Evolutionary conservation across 1,139 yeast genomes (phyloP).

Genomic region (Barnettozyma hawaiiensis): DNA sequence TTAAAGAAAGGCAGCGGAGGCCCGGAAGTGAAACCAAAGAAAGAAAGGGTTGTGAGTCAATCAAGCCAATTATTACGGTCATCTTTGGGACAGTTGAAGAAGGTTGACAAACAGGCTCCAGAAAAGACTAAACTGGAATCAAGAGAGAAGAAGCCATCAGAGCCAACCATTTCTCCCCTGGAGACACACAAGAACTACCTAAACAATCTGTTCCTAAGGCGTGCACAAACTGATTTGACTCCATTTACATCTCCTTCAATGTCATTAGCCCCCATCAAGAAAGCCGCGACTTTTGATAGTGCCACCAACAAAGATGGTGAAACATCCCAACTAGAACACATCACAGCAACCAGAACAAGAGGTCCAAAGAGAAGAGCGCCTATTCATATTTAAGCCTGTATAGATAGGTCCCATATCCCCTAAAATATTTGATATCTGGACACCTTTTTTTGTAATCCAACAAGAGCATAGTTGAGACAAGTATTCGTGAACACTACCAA

Average conservation of each 20-base stretch:
- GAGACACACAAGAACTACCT: constrained; percentile 13
- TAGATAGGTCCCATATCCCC: neutral
- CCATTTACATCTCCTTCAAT: neutral
- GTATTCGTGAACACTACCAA: neutral
- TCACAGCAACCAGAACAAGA: constrained; percentile 56
- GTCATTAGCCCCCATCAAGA: constrained; percentile 18
- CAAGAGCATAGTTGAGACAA: neutral
- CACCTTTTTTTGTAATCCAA: neutral
- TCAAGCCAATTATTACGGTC: constrained; percentile 13
- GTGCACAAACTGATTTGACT: constrained; percentile 8
- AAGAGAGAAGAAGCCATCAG: neutral
- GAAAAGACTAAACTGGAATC: neutral
- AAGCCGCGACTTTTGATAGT: constrained; percentile 30
- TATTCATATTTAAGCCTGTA: constrained; percentile 19
- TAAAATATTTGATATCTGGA: neutral
- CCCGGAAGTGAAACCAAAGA: constrained; percentile 11
- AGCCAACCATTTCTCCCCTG: constrained; percentile 11
- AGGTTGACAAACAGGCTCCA: constrained; percentile 1
- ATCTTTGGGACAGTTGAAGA: constrained; percentile 10
- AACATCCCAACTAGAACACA: constrained; percentile 41
- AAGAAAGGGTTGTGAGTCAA: constrained; percentile 11
- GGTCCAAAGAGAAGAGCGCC: constrained; percentile 79
- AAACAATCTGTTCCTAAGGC: constrained; percentile 14
- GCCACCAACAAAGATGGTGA: constrained; percentile 13
- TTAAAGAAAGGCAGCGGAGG: constrained; percentile 26